Base-by-base conservation (phyloP, 805 yeast species). In the Candida stauntonica region DNA sequence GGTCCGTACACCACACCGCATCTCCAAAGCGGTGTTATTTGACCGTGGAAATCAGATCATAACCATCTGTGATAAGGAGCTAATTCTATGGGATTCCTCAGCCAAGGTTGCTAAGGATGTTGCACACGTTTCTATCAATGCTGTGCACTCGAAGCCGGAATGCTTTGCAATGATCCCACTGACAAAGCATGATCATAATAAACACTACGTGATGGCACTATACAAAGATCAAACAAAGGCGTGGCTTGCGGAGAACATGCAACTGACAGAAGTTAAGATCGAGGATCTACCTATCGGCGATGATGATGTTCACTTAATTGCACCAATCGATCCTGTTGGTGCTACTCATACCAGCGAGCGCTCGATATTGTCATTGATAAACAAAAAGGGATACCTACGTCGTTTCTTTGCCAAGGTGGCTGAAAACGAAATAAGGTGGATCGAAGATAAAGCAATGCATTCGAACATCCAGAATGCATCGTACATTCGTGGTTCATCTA, bases 401-500 rank as follows among this genome's bases (percentile, higher is more conserved):
- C 66, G 75, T 3, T 80, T 73, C 63, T 63, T 68, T 30, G 74
- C 70, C 7, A 55, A 38, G 15, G 59, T 67, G 3, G 48, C 47
- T 9, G 39, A 46, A 13, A 34, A 54, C 23, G 42, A 31, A n/a
- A 55, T 82, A 1, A 36, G 36, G 7, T 86, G 95, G 93, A 58
- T 61, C 3, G 64, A 72, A 35, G 68, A 72, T 3, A 66, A 67
- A 21, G 55, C 60, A 2, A 61, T 86, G 19, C 64, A 68, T 31
- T 81, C 95, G 0, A 80, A 78, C 18, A 68, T 83, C 4, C 36
- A 45, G 5, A 61, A 72, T 21, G 74, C 82, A 3, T 58, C 73
- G 12, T 67, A 68, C 33, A 69, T 86, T 2, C 76, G 80, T 35
- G 94, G 89, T 0, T 84, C 96, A 0, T 79, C 93, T 0, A 74